phyloP scores from a whole-genome alignment of 169 alveolate genomes.

The Plasmodium relictum region DNA sequence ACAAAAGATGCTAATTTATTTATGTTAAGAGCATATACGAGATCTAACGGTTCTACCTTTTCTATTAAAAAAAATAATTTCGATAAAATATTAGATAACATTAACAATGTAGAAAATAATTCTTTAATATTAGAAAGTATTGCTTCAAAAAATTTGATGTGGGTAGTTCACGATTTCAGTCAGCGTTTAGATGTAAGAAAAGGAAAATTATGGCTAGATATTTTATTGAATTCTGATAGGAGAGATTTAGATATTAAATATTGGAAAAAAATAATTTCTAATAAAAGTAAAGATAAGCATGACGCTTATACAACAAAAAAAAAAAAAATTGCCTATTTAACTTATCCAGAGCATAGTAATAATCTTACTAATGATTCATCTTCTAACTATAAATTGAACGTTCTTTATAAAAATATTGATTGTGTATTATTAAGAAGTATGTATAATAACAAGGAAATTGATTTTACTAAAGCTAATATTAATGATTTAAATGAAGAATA shows the following conservation, averaged over 20 bases:
- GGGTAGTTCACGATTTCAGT: slow-evolving; percentile 78
- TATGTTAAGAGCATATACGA: slow-evolving; percentile 77
- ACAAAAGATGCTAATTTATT: slow-evolving; percentile 77
- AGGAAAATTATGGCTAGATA: slow-evolving; percentile 73
- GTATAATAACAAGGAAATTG: slow-evolving; percentile 72
- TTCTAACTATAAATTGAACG: slow-evolving; percentile 49
- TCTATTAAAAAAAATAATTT: slow-evolving; percentile 77
- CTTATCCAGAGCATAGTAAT: slow-evolving; percentile 7
- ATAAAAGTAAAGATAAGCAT: slow-evolving; percentile 74
- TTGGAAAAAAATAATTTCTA: slow-evolving; percentile 75
- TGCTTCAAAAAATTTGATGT: slow-evolving; percentile 76
- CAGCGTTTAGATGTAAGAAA: slow-evolving; percentile 77
- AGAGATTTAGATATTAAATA: slow-evolving; percentile 77
- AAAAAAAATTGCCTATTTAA: slow-evolving; percentile 63
- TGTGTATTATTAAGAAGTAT: slow-evolving; percentile 69
- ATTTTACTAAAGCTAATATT: slow-evolving; percentile 67
- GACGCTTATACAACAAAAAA: slow-evolving; percentile 76
- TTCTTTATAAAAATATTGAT: slow-evolving; percentile 69
- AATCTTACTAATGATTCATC: slow-evolving; percentile 23
- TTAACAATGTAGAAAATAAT: slow-evolving; percentile 56
- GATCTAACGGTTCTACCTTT: slow-evolving; percentile 77
- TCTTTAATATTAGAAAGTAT: slow-evolving; percentile 75
- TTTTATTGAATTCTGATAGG: slow-evolving; percentile 72
- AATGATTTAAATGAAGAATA: slow-evolving; percentile 71
- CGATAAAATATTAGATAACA: slow-evolving; percentile 53